These are phyloP conservation scores for Hymenoscyphus fraxineus DNA, from an alignment of 2,329 filamentous ascomycete genomes.

Conservation along the genomic window DNA sequence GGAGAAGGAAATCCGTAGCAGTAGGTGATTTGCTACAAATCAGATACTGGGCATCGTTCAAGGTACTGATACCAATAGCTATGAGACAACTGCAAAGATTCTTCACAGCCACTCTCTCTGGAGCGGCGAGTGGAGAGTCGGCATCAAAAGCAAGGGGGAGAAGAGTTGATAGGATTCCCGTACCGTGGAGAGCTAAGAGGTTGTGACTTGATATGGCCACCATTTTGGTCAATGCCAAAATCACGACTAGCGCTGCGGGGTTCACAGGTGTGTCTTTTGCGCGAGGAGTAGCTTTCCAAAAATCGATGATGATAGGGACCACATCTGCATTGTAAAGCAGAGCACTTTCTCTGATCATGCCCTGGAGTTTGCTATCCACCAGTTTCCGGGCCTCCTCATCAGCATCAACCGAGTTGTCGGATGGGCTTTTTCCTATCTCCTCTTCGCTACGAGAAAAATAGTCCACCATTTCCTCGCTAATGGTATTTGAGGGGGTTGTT, in stretches of 20 bases:
- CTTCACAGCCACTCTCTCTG: conserved; percentile 58
- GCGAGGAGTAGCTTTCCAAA: conserved; percentile 61
- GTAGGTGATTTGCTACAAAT: conserved; percentile 49
- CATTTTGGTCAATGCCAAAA: conserved; percentile 39
- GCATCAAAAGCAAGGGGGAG: conserved; percentile 57
- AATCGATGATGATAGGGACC: conserved; percentile 56
- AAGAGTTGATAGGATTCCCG: conserved; percentile 65
- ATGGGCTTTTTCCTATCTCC: conserved; percentile 1
- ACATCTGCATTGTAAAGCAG: conserved; percentile 60
- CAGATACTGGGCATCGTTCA: conserved; percentile 81
- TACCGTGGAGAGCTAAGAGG: conserved; percentile 66
- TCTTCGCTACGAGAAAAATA: conserved; percentile 14
- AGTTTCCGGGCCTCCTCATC: conserved; percentile 28
- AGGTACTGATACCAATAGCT: conserved; percentile 69
- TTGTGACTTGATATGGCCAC: conserved; percentile 69
- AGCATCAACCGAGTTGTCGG: conserved; percentile 4
- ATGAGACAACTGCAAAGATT: conserved; percentile 67
- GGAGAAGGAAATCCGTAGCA: conserved; percentile 67
- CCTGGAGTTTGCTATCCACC: conserved; percentile 40
- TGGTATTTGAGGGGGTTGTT: conserved; percentile 25
- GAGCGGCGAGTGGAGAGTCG: conserved; percentile 47
- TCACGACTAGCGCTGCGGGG: conserved; percentile 58
- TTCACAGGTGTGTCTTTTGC: conserved; percentile 43
- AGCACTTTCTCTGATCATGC: conserved; percentile 49
- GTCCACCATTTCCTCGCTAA: conserved; percentile 3